Conservation (phyloP, 345 rosid species). For the Moricandia arvensis region DNA sequence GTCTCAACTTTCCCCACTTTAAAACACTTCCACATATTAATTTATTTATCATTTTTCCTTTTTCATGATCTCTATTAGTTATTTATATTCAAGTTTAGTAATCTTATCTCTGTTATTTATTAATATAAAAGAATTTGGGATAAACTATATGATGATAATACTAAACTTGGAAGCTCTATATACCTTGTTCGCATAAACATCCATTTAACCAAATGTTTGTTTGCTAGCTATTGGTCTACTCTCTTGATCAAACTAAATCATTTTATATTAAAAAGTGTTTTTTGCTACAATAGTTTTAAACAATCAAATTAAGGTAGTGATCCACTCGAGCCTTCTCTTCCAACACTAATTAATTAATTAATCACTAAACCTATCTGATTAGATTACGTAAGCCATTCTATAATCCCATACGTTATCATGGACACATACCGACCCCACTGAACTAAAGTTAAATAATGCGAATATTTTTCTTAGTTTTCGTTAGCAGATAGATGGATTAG, state of each 20-base stretch:
- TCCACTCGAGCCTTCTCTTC: conserved; percentile 23
- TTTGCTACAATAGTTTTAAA: background rate
- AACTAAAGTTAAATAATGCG: background rate
- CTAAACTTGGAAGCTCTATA: background rate
- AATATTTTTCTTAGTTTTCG: background rate
- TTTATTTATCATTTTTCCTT: background rate
- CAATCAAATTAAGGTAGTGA: conserved; percentile 24
- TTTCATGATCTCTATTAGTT: background rate
- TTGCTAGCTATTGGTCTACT: background rate
- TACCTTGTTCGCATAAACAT: background rate
- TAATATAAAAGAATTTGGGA: background rate
- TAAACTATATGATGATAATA: background rate
- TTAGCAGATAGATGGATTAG: background rate
- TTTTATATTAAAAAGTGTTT: background rate
- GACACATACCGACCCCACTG: conserved; percentile 20
- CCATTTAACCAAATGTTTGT: background rate
- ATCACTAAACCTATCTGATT: conserved; percentile 22
- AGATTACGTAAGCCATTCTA: conserved; percentile 34
- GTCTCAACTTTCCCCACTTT: background rate
- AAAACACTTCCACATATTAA: background rate
- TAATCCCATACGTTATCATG: background rate
- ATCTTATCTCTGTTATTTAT: background rate
- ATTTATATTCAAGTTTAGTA: background rate
- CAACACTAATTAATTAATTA: conserved; percentile 13
- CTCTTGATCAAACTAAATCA: background rate